A percentile compares a stretch with the other conserved stretches of the same genome.
These are phyloP conservation scores for Hypoxylon perforatum DNA, from an alignment of 495 filamentous ascomycete species.

Conservation along the genomic window DNA sequence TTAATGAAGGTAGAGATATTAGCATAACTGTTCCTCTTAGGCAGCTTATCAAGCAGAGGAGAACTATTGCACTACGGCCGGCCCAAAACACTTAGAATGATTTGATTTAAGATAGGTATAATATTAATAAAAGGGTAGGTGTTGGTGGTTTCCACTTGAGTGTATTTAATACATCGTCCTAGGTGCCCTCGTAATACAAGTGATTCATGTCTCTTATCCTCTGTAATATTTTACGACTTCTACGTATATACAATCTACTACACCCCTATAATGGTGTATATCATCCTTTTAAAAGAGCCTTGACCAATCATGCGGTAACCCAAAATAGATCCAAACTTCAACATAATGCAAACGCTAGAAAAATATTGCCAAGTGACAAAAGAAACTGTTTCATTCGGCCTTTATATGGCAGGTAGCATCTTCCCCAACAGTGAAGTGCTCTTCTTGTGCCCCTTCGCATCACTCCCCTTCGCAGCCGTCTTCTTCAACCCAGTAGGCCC, in stretches of 20 bases:
- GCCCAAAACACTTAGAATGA: no score
- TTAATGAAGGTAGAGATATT: background rate
- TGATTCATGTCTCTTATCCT: no score
- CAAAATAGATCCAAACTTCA: no score
- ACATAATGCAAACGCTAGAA: no score
- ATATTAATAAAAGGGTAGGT: no score
- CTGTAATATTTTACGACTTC: no score
- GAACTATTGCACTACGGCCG: background rate
- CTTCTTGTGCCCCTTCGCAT: constrained; percentile 18
- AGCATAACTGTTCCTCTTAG: background rate
- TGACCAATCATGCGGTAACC: no score
- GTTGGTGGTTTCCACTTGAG: no score
- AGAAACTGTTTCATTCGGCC: background rate
- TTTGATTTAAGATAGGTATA: background rate
- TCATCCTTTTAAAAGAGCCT: no score
- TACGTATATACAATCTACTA: no score
- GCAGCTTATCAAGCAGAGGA: background rate
- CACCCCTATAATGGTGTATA: no score
- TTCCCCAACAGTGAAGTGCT: constrained; percentile 23
- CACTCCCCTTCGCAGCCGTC: background rate
- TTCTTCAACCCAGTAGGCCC: background rate
- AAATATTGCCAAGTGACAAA: background rate
- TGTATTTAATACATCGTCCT: no score
- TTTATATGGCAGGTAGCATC: constrained; percentile 19
- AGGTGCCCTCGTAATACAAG: background rate